Evolutionary conservation across 257 asterid genomes (phyloP).

Genomic region (Solanum peruvianum): DNA sequence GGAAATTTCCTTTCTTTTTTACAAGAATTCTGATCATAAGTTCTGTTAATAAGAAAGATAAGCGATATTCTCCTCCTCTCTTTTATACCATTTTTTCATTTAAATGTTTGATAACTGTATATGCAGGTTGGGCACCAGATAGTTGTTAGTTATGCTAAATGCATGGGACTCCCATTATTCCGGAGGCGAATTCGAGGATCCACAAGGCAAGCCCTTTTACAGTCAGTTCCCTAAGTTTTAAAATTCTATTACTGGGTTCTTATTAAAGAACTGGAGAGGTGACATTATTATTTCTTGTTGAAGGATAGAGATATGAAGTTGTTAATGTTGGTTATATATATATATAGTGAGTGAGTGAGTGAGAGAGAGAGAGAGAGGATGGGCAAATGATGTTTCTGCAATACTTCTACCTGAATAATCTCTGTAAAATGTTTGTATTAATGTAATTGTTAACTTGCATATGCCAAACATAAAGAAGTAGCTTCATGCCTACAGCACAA

Average conservation of each 20-base stretch:
- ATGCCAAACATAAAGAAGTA: not conserved
- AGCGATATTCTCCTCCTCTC: not conserved
- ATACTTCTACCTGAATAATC: not conserved
- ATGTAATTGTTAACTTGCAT: not conserved
- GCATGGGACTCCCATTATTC: conserved; percentile 89
- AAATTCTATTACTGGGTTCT: not conserved
- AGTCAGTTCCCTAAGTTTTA: not conserved
- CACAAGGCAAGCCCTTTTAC: conserved; percentile 50
- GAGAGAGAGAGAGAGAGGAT: not conserved
- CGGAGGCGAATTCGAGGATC: conserved; percentile 92
- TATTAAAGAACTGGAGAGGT: not conserved
- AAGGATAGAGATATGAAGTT: not conserved
- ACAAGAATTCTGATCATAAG: not conserved
- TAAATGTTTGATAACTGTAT: not conserved
- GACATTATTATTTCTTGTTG: not conserved
- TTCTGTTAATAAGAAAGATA: not conserved
- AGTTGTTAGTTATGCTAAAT: conserved; percentile 69
- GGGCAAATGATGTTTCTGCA: not conserved
- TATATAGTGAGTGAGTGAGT: not conserved
- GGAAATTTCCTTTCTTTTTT: not conserved
- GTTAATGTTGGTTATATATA: not conserved
- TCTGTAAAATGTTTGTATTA: not conserved
- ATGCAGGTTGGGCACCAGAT: conserved; percentile 93
- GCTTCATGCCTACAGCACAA: not conserved
- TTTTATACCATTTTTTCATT: not conserved